Evolutionary conservation across 2,329 filamentous ascomycete species (phyloP).

Genomic region (Beauveria varroae): DNA sequence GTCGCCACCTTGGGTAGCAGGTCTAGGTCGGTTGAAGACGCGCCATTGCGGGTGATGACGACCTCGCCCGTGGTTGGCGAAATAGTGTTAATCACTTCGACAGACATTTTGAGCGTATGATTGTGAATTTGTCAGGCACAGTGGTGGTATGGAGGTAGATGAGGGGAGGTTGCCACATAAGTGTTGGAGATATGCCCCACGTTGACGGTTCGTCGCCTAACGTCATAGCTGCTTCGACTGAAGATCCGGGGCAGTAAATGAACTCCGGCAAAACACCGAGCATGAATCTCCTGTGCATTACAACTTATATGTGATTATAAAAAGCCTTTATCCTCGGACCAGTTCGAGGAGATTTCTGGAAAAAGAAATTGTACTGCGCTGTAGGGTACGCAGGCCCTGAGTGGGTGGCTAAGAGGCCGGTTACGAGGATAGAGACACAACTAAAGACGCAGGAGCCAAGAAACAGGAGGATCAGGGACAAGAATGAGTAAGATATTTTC

Average conservation of each 20-base stretch:
- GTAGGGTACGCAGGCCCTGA: too few relatives aligned
- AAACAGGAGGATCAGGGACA: too few relatives aligned
- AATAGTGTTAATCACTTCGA: slow-evolving; percentile 66
- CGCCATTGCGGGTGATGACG: slow-evolving; percentile 70
- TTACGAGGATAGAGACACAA: too few relatives aligned
- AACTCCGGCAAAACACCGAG: too few relatives aligned
- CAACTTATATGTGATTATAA: too few relatives aligned
- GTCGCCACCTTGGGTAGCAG: slow-evolving; percentile 64
- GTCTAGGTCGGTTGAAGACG: slow-evolving; percentile 62
- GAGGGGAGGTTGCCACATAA: background rate
- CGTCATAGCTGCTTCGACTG: background rate
- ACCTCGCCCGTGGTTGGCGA: slow-evolving; percentile 84
- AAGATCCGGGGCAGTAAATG: background rate
- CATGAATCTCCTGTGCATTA: too few relatives aligned
- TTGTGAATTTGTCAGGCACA: background rate
- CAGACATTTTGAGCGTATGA: slow-evolving; percentile 43
- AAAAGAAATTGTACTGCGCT: too few relatives aligned
- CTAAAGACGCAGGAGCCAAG: too few relatives aligned
- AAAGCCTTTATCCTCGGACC: too few relatives aligned
- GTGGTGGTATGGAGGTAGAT: background rate
- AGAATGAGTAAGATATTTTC: too few relatives aligned
- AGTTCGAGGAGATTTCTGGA: too few relatives aligned
- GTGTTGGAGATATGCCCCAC: background rate
- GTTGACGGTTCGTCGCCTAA: background rate
- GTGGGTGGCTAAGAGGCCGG: too few relatives aligned